Base-by-base conservation (phyloP, 768 basidiomycete species). In the Steccherinum ochraceum region DNA sequence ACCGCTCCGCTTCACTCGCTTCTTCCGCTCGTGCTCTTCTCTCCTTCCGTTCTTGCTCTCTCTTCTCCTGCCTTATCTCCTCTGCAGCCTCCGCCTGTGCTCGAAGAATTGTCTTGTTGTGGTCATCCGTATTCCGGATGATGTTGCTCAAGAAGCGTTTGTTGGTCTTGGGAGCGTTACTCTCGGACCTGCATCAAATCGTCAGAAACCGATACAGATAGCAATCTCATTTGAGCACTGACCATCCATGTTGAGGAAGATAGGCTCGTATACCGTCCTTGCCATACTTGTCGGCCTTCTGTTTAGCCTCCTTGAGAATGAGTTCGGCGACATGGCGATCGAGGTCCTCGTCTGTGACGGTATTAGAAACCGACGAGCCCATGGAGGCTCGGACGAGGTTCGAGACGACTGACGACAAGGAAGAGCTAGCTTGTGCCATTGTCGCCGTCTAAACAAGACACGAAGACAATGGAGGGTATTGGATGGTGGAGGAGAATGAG, bases 91-190 rank as follows among this genome's bases (percentile, higher is more conserved):
- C 64, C 0, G 84, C 84, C 67, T 90, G 88, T 21, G 86, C 78
- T 50, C 79, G 78, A 19, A 90, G 65, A 43, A 99, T 73, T 12
- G 87, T 83, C 68, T 86, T 83, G 67, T 99, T 99, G 62, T 99
- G 96, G 51, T 94, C 94, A 63, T 96, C 94, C 3, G 96, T 96
- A 57, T 81, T 93, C 58, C 85, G 82, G 51, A 99, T 93, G 54
- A 99, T 93, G 19, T 86, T 84, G 0, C 81, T 77, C 21, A 90
- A 69, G 62, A 90, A 90, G 0, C 88, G 86, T 61, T 90, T 90
- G 69, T 90, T 89, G 26, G 94, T 68, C 57, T 79, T 83, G 0
- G 91, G 91, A 1, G 81, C 83, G 65, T 83, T 83, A 56, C 74
- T 78, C 60, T 90, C 88, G 4, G 78, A 67, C 50, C 85, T 89